These are phyloP conservation scores for Casuarina glauca DNA, from an alignment of 306 rosid species.

Conservation along the genomic window DNA sequence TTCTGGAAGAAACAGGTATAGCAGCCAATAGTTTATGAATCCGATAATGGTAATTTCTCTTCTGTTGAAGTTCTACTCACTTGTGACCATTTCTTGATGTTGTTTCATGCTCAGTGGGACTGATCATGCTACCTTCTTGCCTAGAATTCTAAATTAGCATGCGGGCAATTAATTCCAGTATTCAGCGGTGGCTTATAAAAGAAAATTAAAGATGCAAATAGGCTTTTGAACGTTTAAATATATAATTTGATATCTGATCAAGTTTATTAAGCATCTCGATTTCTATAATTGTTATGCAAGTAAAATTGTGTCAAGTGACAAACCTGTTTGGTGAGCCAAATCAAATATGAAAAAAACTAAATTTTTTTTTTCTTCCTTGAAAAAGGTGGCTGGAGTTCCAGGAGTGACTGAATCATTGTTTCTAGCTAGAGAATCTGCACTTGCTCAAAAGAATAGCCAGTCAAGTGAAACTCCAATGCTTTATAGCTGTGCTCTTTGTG, in stretches of 20 bases:
- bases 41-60: not conserved
- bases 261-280: not conserved
- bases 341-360: conserved; percentile 1
- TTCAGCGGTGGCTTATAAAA: not conserved
- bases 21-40: not conserved
- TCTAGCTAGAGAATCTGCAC: conserved; percentile 70
- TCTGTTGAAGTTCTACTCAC: not conserved
- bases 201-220: not conserved
- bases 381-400: conserved; percentile 91
- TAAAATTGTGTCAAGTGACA: not conserved
- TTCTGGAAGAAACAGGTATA: not conserved
- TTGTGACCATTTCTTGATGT: not conserved
- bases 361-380: not conserved
- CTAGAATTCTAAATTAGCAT: not conserved
- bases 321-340: conserved; percentile 10
- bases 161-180: not conserved
- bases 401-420: conserved; percentile 89
- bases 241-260: not conserved
- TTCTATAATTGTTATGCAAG: not conserved
- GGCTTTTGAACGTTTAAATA: not conserved
- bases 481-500: conserved; percentile 86
- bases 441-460: conserved; percentile 65
- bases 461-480: conserved; percentile 75
- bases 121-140: not conserved
- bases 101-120: not conserved